Base-by-base conservation (phyloP, 2,329 filamentous ascomycete species). In the Apiospora rasikravindrae region DNA sequence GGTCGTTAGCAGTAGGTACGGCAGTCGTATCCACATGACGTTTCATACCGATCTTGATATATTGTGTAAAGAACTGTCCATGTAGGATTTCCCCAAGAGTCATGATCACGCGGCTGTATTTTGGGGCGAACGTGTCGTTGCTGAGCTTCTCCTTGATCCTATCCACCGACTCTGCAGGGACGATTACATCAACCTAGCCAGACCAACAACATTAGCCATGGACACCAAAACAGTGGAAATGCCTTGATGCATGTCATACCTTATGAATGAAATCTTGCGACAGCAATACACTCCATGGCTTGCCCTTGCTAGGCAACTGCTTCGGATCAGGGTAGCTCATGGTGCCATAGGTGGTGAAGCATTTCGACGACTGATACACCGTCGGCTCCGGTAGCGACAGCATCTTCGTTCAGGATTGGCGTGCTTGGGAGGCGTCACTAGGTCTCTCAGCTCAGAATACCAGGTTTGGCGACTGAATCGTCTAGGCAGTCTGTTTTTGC, bases 51-150 rank as follows among this genome's bases (percentile, higher is more conserved):
- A 87, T 88, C 81, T 97, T 97, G 76, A 98, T 91, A 79, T 97
- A 95, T 61, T 91, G 86, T n/a, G 89, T 92, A 78, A 98, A 95
- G 77, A 98, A 97, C 0, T 91, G 88, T 0, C 90, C 89, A 45
- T 92, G 87, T 0, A 98, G 80, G 6, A 98, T 79, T 72, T 94
- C 90, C 11, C 87, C 87, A 13, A 98, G 86, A 4, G 90, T 89
- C 88, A 97, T 91, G 75, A 90, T 88, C 2, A 97, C 90, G 73
- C 89, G 88, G 44, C 89, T 88, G 85, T 94, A 97, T 16, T 76
- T 75, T 1, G 87, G 86, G 6, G 77, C 75, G 10, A 76, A 76
- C 4, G 77, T 69, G 19, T 78, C 78, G 10, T 73, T 61, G 10
- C 86, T 80, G 22, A 95, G 78, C 74, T 87, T 87, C 44, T 86